Conservation (phyloP, 176 grass and related monocot genomes). For the Bolboschoenus planiculmis region DNA sequence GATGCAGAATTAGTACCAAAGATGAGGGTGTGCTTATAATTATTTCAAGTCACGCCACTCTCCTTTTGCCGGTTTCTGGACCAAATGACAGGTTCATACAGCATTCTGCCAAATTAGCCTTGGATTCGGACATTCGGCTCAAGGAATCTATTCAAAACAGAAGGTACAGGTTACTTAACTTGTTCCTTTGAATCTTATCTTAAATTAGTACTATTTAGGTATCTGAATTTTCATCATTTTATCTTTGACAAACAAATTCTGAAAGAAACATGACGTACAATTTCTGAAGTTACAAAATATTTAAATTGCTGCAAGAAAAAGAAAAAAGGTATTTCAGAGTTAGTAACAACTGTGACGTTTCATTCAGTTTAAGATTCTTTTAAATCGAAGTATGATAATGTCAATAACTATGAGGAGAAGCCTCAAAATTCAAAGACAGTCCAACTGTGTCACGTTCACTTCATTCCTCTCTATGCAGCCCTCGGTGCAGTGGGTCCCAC, state of each 20-base stretch:
- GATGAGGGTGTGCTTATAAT: too few relatives aligned
- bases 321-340: not conserved
- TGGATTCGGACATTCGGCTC: not conserved
- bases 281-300: not conserved
- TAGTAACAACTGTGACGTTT: not conserved
- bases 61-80: too few relatives aligned
- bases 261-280: too few relatives aligned
- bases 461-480: not conserved
- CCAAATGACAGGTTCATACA: too few relatives aligned
- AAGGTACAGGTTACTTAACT: not conserved
- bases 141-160: not conserved
- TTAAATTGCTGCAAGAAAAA: not conserved
- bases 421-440: not conserved
- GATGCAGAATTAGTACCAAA: not conserved
- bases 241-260: not conserved
- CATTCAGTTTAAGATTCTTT: not conserved
- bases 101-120: too few relatives aligned
- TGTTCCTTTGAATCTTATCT: not conserved
- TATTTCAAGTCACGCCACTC: too few relatives aligned
- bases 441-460: not conserved
- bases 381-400: not conserved
- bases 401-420: not conserved
- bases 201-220: not conserved
- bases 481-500: not conserved
- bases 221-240: not conserved